Base-by-base conservation (phyloP, 1,139 yeast species). In the Pichia sp. region DNA sequence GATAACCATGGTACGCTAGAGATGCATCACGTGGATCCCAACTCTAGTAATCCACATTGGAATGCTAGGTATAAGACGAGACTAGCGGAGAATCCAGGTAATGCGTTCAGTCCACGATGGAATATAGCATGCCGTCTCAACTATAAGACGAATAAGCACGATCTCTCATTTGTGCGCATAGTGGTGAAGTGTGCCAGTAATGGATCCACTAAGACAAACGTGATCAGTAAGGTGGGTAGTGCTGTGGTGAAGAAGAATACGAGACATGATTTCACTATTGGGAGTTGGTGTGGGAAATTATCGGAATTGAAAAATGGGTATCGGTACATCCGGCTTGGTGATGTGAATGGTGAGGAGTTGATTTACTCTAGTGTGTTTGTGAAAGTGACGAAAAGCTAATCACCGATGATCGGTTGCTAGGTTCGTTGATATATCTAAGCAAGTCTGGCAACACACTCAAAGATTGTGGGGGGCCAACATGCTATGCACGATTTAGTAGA, bases 21-120 rank as follows among this genome's bases (percentile, higher is more conserved):
- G 27, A 14, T 32, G 8, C n/a, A 22, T 18, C 5, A 30, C 24
- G 16, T 17, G 16, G 43, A 39, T 23, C 21, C 9, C 2, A 15
- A 29, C 2, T 30, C 39, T 12, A 47, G 51, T 6, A 17, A 27
- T 19, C 32, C 35, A 3, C 15, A 27, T 7, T 40, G 49, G 10
- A 21, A 24, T n/a, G 49, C 39, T 10, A 36, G 46, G 6, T 54
- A 51, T 35, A 26, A 57, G 36, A 70, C 85, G 0, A 44, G 56
- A 5, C 52, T 62, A 4, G 63, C 74, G 4, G 40, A 52, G 15
- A 69, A 69, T 35, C 14, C 22, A 14, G 21, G 34, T 12, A 86
- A 87, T 56, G 96, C 96, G 0, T 86, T 84, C 58, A 87, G 83
- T 55, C 96, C 97, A 0, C 60, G 69, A 3, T 87, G 96, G 96